Conservation (phyloP, 2,329 filamentous ascomycete species). For the Colletotrichum sp. region DNA sequence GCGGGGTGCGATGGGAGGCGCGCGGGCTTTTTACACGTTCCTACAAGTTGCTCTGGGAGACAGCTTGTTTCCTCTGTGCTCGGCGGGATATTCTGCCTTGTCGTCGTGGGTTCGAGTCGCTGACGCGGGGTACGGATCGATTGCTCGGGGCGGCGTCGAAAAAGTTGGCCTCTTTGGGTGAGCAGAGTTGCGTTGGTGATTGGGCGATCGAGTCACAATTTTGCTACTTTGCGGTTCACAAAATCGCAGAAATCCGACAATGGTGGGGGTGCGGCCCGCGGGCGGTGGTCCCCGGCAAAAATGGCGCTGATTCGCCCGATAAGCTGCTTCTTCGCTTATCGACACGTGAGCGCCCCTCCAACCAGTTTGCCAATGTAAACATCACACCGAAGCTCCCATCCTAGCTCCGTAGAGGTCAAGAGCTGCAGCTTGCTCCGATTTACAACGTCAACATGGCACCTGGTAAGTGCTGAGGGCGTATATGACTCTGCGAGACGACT, state of each 20-base stretch:
- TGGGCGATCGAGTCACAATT: slow-evolving; percentile 43
- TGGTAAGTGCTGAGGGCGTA: slow-evolving; percentile 31
- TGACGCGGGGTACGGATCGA: not conserved
- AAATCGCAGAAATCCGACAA: slow-evolving; percentile 27
- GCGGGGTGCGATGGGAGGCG: slow-evolving; percentile 31
- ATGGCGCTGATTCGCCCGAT: slow-evolving; percentile 18
- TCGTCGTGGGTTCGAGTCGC: not conserved
- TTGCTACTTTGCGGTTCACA: slow-evolving; percentile 44
- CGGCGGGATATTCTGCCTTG: slow-evolving; percentile 1
- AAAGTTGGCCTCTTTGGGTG: not conserved
- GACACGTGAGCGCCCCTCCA: slow-evolving; percentile 22
- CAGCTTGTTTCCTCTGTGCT: slow-evolving; percentile 18
- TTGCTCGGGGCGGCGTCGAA: slow-evolving; percentile 7
- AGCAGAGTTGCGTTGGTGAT: slow-evolving; percentile 25
- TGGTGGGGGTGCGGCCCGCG: slow-evolving; percentile 46
- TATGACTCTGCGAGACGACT: not conserved
- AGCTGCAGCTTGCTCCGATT: not conserved
- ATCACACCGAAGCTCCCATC: slow-evolving; percentile 1
- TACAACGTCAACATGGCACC: slow-evolving; percentile 39
- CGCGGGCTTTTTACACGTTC: slow-evolving; percentile 23
- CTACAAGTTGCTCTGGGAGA: not conserved
- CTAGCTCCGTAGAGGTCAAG: not conserved
- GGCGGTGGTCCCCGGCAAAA: slow-evolving; percentile 34
- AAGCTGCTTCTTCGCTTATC: slow-evolving; percentile 13
- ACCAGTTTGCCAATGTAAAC: slow-evolving; percentile 18